Conservation (phyloP, 1,284 basidiomycete genomes). For the Sphagnurus paluster region DNA sequence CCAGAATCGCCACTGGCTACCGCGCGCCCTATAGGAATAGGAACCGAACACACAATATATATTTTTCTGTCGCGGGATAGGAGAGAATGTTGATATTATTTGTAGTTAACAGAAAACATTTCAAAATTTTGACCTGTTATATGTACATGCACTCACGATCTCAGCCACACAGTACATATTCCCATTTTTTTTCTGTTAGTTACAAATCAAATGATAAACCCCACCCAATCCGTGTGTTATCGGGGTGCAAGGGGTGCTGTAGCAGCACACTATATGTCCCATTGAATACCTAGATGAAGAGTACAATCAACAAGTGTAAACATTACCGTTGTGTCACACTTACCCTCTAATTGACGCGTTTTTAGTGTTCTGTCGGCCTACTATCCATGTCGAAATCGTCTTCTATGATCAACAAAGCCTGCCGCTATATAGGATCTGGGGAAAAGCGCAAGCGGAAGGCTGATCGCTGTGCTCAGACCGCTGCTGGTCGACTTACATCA, state of each 20-base stretch:
- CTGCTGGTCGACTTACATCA: no score
- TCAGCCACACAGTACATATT: neutral
- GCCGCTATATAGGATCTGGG: neutral
- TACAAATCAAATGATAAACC: constrained; percentile 1
- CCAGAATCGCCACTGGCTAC: no score
- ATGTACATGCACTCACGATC: no score
- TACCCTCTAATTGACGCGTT: neutral
- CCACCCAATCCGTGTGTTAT: neutral
- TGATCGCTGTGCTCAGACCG: neutral
- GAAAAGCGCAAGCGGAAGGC: neutral
- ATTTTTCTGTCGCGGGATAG: no score
- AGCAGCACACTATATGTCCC: neutral
- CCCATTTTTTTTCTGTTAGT: constrained; percentile 1
- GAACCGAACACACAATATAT: no score
- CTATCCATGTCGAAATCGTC: neutral
- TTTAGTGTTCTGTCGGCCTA: neutral
- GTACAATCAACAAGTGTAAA: neutral
- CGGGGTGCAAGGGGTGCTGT: neutral
- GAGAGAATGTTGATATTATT: no score
- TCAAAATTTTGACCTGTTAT: no score
- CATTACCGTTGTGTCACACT: neutral
- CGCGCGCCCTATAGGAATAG: no score
- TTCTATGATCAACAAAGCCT: neutral
- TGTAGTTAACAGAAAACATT: no score
- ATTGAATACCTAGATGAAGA: neutral